Evolutionary conservation across 2,329 filamentous ascomycete genomes (phyloP).

Genomic region (Magnaporthales sp.): DNA sequence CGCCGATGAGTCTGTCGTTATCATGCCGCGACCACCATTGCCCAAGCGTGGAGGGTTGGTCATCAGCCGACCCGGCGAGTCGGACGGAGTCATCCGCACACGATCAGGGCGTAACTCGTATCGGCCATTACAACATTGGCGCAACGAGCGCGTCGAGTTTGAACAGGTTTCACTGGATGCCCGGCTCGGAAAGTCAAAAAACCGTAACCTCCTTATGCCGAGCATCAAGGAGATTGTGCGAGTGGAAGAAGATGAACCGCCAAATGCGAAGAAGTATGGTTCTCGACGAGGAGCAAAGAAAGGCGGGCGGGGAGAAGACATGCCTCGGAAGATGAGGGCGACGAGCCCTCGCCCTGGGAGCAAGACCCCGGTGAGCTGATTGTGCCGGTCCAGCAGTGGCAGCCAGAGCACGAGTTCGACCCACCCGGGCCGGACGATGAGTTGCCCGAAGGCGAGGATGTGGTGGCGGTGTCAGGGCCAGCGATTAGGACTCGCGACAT

Average conservation of each 20-base stretch:
- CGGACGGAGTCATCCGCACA: conserved; percentile 47
- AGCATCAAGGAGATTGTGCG: conserved; percentile 72
- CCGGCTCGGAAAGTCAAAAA: conserved; percentile 34
- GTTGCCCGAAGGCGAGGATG: conserved; percentile 43
- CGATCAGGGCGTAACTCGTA: conserved; percentile 73
- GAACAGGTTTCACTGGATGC: conserved; percentile 43
- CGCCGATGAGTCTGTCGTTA: conserved; percentile 29
- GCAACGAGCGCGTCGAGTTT: conserved; percentile 69
- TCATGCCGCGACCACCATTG: conserved; percentile 43
- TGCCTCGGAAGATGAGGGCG: conserved; percentile 28
- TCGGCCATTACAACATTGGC: conserved; percentile 77
- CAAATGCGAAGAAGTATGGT: conserved; percentile 19
- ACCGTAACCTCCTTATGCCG: conserved; percentile 47
- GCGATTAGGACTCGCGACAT: conserved; percentile 51
- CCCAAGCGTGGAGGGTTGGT: conserved; percentile 47
- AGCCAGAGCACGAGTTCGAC: conserved; percentile 44
- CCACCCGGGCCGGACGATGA: conserved; percentile 47
- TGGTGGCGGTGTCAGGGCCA: conserved; percentile 45
- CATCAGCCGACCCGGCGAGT: conserved; percentile 33
- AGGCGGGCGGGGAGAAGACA: conserved; percentile 4
- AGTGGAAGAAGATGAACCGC: conserved; percentile 46
- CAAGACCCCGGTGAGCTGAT: conserved; percentile 52
- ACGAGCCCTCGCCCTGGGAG: conserved; percentile 64
- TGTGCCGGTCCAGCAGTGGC: conserved; percentile 57
- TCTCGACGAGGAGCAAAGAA: conserved; percentile 7